phyloP scores from a whole-genome alignment of 306 rosid genomes.

The Oemleria cerasiformis region DNA sequence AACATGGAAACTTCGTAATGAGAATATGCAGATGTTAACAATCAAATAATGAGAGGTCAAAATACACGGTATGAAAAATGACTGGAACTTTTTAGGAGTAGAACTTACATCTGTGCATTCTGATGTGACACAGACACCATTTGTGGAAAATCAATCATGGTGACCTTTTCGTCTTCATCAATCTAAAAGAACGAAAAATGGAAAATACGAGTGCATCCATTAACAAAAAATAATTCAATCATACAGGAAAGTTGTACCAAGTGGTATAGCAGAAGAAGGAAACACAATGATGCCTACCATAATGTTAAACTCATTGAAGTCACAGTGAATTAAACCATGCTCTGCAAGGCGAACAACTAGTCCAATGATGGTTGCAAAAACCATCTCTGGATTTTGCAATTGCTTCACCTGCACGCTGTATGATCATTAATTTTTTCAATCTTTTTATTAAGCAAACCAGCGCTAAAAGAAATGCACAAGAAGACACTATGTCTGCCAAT shows the following conservation, averaged over 20 bases:
- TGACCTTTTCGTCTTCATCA: constrained; percentile 74
- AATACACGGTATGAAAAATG: not conserved
- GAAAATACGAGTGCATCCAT: not conserved
- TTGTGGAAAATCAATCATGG: constrained; percentile 94
- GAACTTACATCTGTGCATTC: constrained; percentile 82
- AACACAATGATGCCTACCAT: constrained; percentile 50
- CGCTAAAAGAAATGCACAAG: not conserved
- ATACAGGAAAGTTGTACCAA: too few species aligned
- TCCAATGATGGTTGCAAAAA: constrained; percentile 76
- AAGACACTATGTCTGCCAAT: not conserved
- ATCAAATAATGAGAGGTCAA: not conserved
- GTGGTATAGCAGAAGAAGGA: not conserved
- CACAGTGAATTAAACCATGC: constrained; percentile 93
- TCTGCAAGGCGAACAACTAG: constrained; percentile 79
- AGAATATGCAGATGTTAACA: not conserved
- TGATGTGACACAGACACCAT: constrained; percentile 91
- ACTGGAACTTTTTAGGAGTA: constrained; percentile 10
- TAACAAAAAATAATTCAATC: not conserved
- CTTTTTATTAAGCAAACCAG: not conserved
- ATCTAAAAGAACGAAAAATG: constrained; percentile 44
- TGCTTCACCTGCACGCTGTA: constrained; percentile 89
- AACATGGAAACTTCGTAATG: constrained; percentile 21
- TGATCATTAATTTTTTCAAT: not conserved
- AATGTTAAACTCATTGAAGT: constrained; percentile 90
- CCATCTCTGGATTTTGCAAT: constrained; percentile 70